Evolutionary conservation across 352 stramenopile genomes (phyloP), one percentile per base, ranked within the genome.

Genomic region (Lagenidium sp.): DNA sequence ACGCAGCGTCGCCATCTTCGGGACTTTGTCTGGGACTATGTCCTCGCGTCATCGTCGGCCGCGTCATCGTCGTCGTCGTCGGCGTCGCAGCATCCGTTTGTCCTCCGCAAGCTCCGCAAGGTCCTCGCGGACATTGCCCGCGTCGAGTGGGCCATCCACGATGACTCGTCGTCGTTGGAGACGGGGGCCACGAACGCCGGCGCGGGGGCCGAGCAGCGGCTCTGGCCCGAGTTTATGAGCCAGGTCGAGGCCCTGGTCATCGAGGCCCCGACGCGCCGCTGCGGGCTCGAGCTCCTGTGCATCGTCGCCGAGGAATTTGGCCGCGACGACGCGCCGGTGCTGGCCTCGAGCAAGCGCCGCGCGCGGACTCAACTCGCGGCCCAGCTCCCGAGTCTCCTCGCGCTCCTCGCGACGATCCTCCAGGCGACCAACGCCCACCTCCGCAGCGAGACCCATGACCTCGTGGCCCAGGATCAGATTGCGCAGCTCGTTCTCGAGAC

Each of bases 251-350:
- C 72, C 22, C 42, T 88, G 4, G 49, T 85, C 10, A 50, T 72
- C 16, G 59, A 78, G 3, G 36, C 65, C 15, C 50, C 47, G 13
- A 67, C 67, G 22, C 48, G 69, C 3, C 52, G 68, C 47, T 67
- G 44, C 22, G 76, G 76, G 6, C 53, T 88, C 15, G 63, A 88
- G 41, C 53, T 88, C 28, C 46, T 88, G 1, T 41, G 46, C 21
- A 70, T 86, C 2, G 56, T 88, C 1, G 66, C 58, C 20, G 76
- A 88, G 34, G 76, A 88, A 53, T 86, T 88, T 53, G 73, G 76
- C 6, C 73, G 76, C 15, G 73, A 88, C 0, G 71, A 85, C 44
- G 69, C 70, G 12, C 42, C 78, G 6, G 65, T 65, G 21, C 48
- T 85, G 18, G 70, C 76, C 8, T 57, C 56, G 18, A 28, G 56